A percentile compares a stretch with the other conserved stretches of the same genome.
These are phyloP conservation scores for Sporothrix euskadiensis DNA, from an alignment of 2,329 filamentous ascomycete genomes.

Conservation along the genomic window DNA sequence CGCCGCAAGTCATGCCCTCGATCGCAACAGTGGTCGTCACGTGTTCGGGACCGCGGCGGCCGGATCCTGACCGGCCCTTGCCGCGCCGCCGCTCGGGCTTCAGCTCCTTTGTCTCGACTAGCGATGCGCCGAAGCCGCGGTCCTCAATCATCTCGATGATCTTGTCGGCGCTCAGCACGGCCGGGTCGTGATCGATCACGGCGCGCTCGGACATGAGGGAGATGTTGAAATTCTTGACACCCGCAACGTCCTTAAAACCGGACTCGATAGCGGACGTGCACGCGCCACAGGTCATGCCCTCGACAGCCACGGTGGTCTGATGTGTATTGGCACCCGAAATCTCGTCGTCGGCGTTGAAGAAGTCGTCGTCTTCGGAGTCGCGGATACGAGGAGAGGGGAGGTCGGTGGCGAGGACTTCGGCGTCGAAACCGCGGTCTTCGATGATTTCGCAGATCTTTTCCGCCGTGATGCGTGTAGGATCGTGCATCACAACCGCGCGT, in stretches of 20 bases:
- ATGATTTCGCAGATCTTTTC: conserved; percentile 81
- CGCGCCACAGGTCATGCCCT: conserved; percentile 89
- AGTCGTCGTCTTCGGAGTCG: conserved; percentile 38
- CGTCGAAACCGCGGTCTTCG: conserved; percentile 90
- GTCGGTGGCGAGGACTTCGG: conserved; percentile 81
- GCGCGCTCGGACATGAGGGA: conserved; percentile 81
- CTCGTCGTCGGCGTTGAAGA: conserved; percentile 43
- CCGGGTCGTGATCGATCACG: conserved; percentile 76
- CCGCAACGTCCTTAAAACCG: conserved; percentile 72
- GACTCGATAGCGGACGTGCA: conserved; percentile 84
- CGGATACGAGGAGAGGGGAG: conserved; percentile 57
- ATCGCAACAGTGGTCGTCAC: conserved; percentile 83
- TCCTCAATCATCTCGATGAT: conserved; percentile 65
- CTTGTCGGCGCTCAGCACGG: conserved; percentile 52
- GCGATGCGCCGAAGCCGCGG: conserved; percentile 75
- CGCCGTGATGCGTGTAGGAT: conserved; percentile 70
- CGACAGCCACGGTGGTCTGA: conserved; percentile 75
- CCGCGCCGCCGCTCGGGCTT: conserved; percentile 39
- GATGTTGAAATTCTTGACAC: conserved; percentile 75
- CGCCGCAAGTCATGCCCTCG: conserved; percentile 96
- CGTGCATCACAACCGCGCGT: conserved; percentile 89
- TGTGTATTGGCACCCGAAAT: conserved; percentile 47
- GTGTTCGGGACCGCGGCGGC: conserved; percentile 42
- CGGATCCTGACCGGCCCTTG: conserved; percentile 57
- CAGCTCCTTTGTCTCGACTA: conserved; percentile 68